Conservation (phyloP, 495 filamentous ascomycete genomes). For the Baudoinia panamericana region DNA sequence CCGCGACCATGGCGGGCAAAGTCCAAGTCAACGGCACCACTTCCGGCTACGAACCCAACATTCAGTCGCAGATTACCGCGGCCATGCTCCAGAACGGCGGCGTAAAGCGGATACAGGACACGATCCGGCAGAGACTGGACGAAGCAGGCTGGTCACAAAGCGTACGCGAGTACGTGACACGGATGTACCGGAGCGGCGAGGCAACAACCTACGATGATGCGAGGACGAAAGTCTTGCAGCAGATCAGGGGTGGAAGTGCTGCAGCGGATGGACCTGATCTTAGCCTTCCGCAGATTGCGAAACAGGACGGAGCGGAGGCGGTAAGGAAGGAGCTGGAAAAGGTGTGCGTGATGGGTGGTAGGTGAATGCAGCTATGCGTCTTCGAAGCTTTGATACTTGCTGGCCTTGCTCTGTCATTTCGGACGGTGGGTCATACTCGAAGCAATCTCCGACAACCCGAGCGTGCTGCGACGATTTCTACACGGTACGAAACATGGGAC, state of each 20-base stretch:
- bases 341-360: conserved; percentile 7
- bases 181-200: conserved; percentile 12
- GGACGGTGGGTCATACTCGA: too few species aligned
- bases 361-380: too few species aligned
- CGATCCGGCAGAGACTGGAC: conserved; percentile 14
- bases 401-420: too few species aligned
- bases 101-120: conserved; percentile 15
- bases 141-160: conserved; percentile 16
- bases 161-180: conserved; percentile 10
- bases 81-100: conserved; percentile 17
- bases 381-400: too few species aligned
- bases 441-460: too few species aligned
- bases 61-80: conserved; percentile 10
- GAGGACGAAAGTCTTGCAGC: conserved; percentile 4
- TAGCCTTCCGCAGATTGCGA: conserved; percentile 5
- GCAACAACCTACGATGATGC: conserved; percentile 17
- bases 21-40: conserved; percentile 12
- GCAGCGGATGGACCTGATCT: conserved; percentile 7
- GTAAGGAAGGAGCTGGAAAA: conserved; percentile 17
- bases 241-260: not conserved
- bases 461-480: too few species aligned
- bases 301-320: conserved; percentile 13
- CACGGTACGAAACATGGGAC: too few species aligned
- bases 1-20: conserved; percentile 7
- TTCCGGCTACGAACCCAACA: conserved; percentile 6